Base-by-base conservation (phyloP, 2,329 filamentous ascomycete genomes). In the Colletotrichum ledebouriae region DNA sequence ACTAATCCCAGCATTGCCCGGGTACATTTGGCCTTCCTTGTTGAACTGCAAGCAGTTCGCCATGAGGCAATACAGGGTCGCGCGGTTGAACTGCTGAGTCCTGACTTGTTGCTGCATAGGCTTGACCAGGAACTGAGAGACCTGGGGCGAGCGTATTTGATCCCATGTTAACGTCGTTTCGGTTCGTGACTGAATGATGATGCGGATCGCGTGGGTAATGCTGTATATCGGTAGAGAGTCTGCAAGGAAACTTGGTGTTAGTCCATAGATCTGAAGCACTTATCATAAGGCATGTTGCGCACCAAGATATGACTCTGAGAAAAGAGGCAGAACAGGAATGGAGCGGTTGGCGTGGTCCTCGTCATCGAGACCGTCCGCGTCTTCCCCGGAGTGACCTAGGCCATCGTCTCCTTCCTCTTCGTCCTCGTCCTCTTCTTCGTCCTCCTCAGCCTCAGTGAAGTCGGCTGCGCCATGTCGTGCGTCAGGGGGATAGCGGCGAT, bases 151-250 rank as follows among this genome's bases (percentile, higher is more conserved):
- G 71, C 94, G 89, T 71, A 98, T 85, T 78, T 98, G 95, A 72
- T 98, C 95, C 94, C 94, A 98, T 15, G 94, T 91, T 58, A 98
- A 82, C 0, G 94, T 95, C 2, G 94, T 98, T 82, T 98, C 95
- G 79, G 94, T 97, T 76, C 92, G 90, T 67, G 93, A 86, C 72
- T 93, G 88, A 69, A 98, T 90, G 64, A 98, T 86, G 60, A 94
- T 89, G 72, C 95, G 92, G 71, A 98, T 94, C 37, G 93, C 89
- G 79, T 98, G 95, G 33, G 94, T 97, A 72, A 97, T 89, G 78
- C 90, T 92, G 83, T 98, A 98, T 66, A 97, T 89, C 20, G 95
- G 94, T 6, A 98, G 86, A 10, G 91, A 87, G 81, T 97, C 94
- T 95, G 75, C 7, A 46, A 17, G 11, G 13, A n/a, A 10, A 7